These are phyloP conservation scores for Ascocoryne sarcoides DNA, from an alignment of 2,329 filamentous ascomycete species.

Conservation along the genomic window DNA sequence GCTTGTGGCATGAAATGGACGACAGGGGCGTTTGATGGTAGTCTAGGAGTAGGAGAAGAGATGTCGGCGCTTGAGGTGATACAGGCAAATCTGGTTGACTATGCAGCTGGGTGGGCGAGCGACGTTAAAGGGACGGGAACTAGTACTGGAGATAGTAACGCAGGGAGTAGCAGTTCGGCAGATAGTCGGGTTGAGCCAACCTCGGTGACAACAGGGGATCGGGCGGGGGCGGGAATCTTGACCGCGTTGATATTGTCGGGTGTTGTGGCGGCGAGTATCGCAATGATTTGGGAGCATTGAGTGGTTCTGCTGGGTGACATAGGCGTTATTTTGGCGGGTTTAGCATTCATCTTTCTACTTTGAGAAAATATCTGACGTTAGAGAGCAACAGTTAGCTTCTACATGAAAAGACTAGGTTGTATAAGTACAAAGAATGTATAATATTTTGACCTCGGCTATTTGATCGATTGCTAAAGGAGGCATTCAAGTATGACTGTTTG, in stretches of 20 bases:
- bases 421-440: too few species aligned
- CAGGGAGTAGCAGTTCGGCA: slow-evolving; percentile 10
- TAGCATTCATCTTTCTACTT: too few species aligned
- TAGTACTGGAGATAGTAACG: slow-evolving; percentile 33
- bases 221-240: slow-evolving; percentile 57
- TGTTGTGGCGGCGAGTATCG: neutral
- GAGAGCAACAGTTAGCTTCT: too few species aligned
- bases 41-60: slow-evolving; percentile 50
- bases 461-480: too few species aligned
- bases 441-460: too few species aligned
- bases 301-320: too few species aligned
- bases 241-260: slow-evolving; percentile 44
- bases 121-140: slow-evolving; percentile 34
- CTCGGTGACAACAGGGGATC: slow-evolving; percentile 43
- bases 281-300: too few species aligned
- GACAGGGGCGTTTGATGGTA: slow-evolving; percentile 42
- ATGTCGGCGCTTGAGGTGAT: slow-evolving; percentile 48
- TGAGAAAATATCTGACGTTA: too few species aligned
- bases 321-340: too few species aligned
- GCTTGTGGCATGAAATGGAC: slow-evolving; percentile 56
- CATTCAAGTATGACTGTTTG: too few species aligned
- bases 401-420: too few species aligned
- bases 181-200: neutral
- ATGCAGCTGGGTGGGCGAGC: slow-evolving; percentile 35
- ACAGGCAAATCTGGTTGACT: slow-evolving; percentile 42